Evolutionary conservation across 2,329 filamentous ascomycete species (phyloP), one percentile per base, ranked within the genome.

Genomic region (Sporothrix sp.): DNA sequence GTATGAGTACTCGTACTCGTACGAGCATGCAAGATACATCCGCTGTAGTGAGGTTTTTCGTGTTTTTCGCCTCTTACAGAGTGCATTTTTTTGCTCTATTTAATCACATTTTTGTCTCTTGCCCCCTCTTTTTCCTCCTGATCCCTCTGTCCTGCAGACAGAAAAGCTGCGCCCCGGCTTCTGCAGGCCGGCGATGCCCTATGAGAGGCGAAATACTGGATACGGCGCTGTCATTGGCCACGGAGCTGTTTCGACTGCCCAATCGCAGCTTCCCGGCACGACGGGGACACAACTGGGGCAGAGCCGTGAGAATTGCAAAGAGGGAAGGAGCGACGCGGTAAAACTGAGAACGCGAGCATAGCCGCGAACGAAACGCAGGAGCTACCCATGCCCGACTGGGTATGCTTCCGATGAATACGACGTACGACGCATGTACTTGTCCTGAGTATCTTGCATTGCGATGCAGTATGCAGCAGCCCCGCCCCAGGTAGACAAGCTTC

Each of bases 111-210:
- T 2, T 51, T 20, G n/a, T 30, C 20, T 39, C 44, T 33, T 42
- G 33, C 30, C 27, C 20, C 18, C 35, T 42, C 25, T 48, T 30
- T 38, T 51, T 7, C 20, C 43, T 32, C 30, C 39, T n/a, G n/a
- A n/a, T 32, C 36, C 16, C 27, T 14, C 33, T 35, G 18, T 21
- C 42, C 48, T 43, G 48, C 47, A 54, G 47, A 43, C n/a, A 43
- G 32, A 18, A n/a, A 42, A 32, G 33, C 48, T 58, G 58, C 58
- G 60, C 64, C 60, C 63, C 59, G 58, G 63, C 58, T 58, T 59
- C 57, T 65, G 65, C 65, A 67, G 64, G 61, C 59, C 59, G 56
- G 57, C 50, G 58, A 63, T 52, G 58, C 58, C 65, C 65, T 68
- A 67, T 68, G 58, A 63, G 63, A 65, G 56, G 53, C 58, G 49